Evolutionary conservation across 2,329 filamentous ascomycete genomes (phyloP).

Genomic region (Lithohypha guttulata): DNA sequence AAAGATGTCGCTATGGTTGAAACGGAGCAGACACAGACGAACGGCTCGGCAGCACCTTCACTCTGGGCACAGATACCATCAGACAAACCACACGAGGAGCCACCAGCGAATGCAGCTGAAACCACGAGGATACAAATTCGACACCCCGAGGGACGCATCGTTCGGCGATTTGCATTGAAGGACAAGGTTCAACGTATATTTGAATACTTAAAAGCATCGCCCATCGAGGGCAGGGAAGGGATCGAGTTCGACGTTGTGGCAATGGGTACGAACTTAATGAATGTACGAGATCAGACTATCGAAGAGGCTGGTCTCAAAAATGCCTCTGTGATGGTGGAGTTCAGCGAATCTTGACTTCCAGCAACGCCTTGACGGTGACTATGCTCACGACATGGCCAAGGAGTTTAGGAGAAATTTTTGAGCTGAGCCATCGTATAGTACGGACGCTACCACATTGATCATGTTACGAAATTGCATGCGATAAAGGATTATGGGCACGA

Average conservation of each 20-base stretch:
- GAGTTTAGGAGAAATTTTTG: constrained; percentile 1
- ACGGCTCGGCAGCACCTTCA: constrained; percentile 28
- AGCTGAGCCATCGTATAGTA: too few relatives aligned
- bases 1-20: constrained; percentile 27
- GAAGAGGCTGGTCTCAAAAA: constrained; percentile 78
- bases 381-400: constrained; percentile 7
- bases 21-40: constrained; percentile 19
- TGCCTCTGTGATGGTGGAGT: constrained; percentile 92
- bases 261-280: constrained; percentile 78
- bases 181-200: constrained; percentile 77
- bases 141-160: constrained; percentile 71
- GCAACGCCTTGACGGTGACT: too few relatives aligned
- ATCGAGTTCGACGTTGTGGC: constrained; percentile 77
- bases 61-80: constrained; percentile 63
- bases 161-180: constrained; percentile 67
- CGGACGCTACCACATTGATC: too few relatives aligned
- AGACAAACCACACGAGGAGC: constrained; percentile 65
- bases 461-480: too few relatives aligned
- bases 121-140: constrained; percentile 89
- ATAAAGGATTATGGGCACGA: too few relatives aligned
- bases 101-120: constrained; percentile 56
- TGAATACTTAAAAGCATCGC: constrained; percentile 90
- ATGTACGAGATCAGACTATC: constrained; percentile 61
- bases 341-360: constrained; percentile 46
- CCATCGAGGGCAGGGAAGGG: constrained; percentile 67